These are phyloP conservation scores for Thoreauomyces humboldtii DNA, from an alignment of 192 early-diverging fungal genomes.

Conservation along the genomic window DNA sequence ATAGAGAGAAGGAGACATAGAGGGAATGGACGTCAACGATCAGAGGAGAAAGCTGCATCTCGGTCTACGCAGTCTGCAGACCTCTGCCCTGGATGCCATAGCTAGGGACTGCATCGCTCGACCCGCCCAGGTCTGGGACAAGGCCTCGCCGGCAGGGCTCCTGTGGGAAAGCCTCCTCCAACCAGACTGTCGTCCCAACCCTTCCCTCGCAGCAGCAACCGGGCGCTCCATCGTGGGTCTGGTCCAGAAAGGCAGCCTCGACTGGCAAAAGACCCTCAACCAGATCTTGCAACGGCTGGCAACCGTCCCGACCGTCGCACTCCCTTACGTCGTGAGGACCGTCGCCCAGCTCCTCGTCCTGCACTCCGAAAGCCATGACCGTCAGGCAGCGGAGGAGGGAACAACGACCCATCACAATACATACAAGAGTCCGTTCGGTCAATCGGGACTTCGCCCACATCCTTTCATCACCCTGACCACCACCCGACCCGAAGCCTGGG, in stretches of 20 bases:
- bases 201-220: constrained; percentile 14
- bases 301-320: not conserved
- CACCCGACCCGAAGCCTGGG: constrained; percentile 10
- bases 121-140: not conserved
- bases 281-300: constrained; percentile 4
- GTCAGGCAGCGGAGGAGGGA: not conserved
- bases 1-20: too few relatives aligned
- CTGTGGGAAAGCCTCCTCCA: constrained; percentile 7
- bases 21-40: not conserved
- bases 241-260: constrained; percentile 9
- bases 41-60: constrained; percentile 11
- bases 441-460: constrained; percentile 12
- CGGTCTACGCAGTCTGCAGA: constrained; percentile 12
- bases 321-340: constrained; percentile 13
- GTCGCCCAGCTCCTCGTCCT: constrained; percentile 17
- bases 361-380: constrained; percentile 1
- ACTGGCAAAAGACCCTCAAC: constrained; percentile 16
- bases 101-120: not conserved
- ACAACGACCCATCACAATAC: not conserved
- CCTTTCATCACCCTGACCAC: constrained; percentile 9
- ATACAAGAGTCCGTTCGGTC: constrained; percentile 17
- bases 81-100: not conserved
- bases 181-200: not conserved
- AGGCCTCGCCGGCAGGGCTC: not conserved
- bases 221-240: constrained; percentile 6